These are phyloP conservation scores for Scedosporium boydii DNA, from an alignment of 2,329 filamentous ascomycete genomes.

Conservation along the genomic window DNA sequence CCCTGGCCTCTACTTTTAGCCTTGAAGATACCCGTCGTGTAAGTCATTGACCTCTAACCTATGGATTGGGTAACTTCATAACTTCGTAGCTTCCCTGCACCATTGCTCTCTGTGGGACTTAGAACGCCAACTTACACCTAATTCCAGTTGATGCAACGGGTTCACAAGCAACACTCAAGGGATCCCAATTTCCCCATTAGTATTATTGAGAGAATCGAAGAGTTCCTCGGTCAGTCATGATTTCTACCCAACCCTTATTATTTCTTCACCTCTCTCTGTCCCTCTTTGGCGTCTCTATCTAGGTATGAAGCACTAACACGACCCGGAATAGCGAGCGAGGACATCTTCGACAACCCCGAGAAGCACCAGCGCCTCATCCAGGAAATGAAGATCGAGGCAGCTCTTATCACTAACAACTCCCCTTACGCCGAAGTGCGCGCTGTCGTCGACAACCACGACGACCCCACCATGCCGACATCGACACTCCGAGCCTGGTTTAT, in stretches of 20 bases:
- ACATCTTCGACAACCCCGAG: slow-evolving; percentile 24
- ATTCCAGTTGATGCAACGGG: slow-evolving; percentile 22
- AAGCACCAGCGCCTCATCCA: slow-evolving; percentile 21
- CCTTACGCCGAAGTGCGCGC: slow-evolving; percentile 25
- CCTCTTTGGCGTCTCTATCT: neutral
- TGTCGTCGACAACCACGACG: slow-evolving; percentile 27
- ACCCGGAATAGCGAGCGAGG: slow-evolving; percentile 15
- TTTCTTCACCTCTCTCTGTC: neutral
- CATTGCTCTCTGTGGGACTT: neutral
- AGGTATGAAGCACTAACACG: neutral
- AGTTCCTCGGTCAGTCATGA: slow-evolving; percentile 21
- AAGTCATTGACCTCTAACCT: slow-evolving; percentile 4
- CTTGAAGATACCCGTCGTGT: slow-evolving; percentile 23
- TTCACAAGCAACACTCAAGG: slow-evolving; percentile 22
- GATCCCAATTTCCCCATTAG: slow-evolving; percentile 28
- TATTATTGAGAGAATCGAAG: slow-evolving; percentile 24
- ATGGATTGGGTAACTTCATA: neutral
- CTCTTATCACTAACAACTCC: slow-evolving; percentile 19
- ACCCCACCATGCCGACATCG: slow-evolving; percentile 21
- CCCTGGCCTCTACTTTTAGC: slow-evolving; percentile 22
- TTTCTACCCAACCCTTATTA: neutral
- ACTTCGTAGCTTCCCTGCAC: neutral
- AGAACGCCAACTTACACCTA: neutral
- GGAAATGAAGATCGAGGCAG: slow-evolving; percentile 22
- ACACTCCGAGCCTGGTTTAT: slow-evolving; percentile 25